These are phyloP conservation scores for Hymenoscyphus scutula DNA, from an alignment of 2,329 filamentous ascomycete genomes.

Conservation along the genomic window DNA sequence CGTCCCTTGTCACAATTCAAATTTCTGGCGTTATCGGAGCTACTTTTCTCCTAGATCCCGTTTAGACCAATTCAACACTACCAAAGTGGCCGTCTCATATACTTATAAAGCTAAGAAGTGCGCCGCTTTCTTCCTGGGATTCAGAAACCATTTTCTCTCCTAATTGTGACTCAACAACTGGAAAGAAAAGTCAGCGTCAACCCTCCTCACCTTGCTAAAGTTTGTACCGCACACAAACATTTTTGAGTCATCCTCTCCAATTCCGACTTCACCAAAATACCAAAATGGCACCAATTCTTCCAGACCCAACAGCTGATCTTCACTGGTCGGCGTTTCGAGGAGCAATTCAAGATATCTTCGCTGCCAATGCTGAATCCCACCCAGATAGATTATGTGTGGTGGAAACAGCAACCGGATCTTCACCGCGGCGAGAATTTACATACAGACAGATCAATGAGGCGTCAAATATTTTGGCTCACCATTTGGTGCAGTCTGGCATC, in stretches of 20 bases:
- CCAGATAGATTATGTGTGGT: constrained; percentile 66
- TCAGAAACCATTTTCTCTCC: neutral
- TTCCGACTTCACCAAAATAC: constrained; percentile 16
- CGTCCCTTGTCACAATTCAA: too few relatives aligned
- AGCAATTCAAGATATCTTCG: constrained; percentile 59
- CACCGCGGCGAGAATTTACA: constrained; percentile 67
- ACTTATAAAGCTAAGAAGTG: neutral
- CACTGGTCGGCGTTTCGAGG: constrained; percentile 58
- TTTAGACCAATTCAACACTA: neutral
- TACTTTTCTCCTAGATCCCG: neutral
- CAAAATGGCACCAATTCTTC: constrained; percentile 33
- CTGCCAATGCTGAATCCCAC: constrained; percentile 57
- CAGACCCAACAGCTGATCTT: constrained; percentile 57
- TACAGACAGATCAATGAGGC: constrained; percentile 86
- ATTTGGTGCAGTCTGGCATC: constrained; percentile 71
- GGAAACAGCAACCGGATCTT: constrained; percentile 54
- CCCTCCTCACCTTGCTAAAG: neutral
- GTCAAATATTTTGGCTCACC: constrained; percentile 75
- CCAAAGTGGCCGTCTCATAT: neutral
- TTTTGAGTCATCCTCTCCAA: neutral
- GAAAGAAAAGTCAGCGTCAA: neutral
- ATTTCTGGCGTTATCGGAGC: neutral
- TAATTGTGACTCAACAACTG: neutral
- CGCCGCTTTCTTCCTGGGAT: neutral
- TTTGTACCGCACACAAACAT: neutral